phyloP scores from a whole-genome alignment of 2,329 filamentous ascomycete species.

The Colletotrichum sp. region DNA sequence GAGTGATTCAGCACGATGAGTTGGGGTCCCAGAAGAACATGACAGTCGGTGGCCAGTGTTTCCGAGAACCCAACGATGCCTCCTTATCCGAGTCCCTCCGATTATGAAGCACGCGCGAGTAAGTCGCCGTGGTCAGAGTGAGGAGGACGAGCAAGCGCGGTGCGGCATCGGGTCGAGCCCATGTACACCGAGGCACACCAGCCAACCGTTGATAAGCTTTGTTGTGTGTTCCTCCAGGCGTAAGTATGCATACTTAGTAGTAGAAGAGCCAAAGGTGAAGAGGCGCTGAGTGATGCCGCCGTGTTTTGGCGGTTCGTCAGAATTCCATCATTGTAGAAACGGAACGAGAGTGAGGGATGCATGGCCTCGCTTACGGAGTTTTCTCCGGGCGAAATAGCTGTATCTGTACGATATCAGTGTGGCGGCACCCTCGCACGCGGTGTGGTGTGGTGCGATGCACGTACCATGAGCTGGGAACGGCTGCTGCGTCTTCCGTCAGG shows the following conservation, averaged over 20 bases:
- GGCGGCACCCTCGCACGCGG: not conserved
- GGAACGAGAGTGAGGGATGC: not conserved
- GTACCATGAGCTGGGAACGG: not conserved
- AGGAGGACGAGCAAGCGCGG: not conserved
- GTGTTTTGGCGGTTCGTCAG: not conserved
- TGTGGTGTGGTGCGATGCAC: not conserved
- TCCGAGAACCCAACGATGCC: not conserved
- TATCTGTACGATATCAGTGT: not conserved
- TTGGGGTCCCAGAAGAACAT: not conserved
- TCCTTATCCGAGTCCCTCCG: not conserved
- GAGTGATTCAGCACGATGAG: not conserved
- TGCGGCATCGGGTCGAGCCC: not conserved
- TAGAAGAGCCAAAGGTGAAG: not conserved
- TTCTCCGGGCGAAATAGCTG: conserved; percentile 4
- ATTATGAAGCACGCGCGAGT: not conserved
- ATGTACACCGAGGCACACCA: not conserved
- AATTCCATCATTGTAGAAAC: not conserved
- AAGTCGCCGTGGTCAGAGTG: not conserved
- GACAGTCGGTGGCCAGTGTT: not conserved
- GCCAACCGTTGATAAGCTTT: not conserved
- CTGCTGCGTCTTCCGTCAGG: not conserved
- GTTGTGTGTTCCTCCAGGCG: not conserved
- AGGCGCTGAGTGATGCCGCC: not conserved
- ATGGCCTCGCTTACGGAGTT: not conserved
- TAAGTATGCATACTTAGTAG: not conserved